Conservation (phyloP, 352 stramenopile genomes). For the Phytopythium oedochilum region DNA sequence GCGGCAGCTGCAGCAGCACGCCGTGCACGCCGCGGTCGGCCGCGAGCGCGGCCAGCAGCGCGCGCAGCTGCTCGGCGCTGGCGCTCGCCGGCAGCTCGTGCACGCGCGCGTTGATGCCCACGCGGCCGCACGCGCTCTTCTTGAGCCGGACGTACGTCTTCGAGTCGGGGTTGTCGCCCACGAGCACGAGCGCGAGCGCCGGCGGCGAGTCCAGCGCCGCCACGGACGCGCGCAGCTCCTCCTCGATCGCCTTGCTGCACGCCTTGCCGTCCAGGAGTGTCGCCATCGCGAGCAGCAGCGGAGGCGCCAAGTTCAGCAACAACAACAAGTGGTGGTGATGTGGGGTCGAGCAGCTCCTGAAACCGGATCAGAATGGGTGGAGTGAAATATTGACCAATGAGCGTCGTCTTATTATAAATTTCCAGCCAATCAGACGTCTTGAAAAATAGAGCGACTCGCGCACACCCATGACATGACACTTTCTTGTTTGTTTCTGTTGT, state of each 20-base stretch:
- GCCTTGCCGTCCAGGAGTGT: slow-evolving; percentile 76
- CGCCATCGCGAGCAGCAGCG: too few relatives aligned
- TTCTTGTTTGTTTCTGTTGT: not conserved
- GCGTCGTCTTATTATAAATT: not conserved
- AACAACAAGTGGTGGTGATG: too few relatives aligned
- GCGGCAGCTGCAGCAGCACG: slow-evolving; percentile 93
- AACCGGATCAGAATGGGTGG: too few relatives aligned
- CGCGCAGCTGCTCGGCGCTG: slow-evolving; percentile 40
- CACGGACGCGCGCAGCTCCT: slow-evolving; percentile 81
- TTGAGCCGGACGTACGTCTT: slow-evolving; percentile 98
- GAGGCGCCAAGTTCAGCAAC: too few relatives aligned
- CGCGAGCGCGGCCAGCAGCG: slow-evolving; percentile 84
- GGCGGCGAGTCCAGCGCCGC: slow-evolving; percentile 44
- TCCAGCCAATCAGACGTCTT: not conserved
- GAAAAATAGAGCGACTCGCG: too few relatives aligned
- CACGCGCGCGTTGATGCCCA: slow-evolving; percentile 89
- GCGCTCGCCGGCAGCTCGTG: slow-evolving; percentile 45
- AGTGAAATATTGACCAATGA: not conserved
- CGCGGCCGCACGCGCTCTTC: slow-evolving; percentile 95
- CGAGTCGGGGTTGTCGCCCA: slow-evolving; percentile 91
- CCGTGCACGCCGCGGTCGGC: slow-evolving; percentile 88
- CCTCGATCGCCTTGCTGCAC: slow-evolving; percentile 79
- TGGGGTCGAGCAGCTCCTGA: too few relatives aligned
- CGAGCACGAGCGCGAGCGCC: slow-evolving; percentile 93
- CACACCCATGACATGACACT: too few relatives aligned